Base-by-base conservation (phyloP, 805 yeast genomes). In the Candida schatavii region DNA sequence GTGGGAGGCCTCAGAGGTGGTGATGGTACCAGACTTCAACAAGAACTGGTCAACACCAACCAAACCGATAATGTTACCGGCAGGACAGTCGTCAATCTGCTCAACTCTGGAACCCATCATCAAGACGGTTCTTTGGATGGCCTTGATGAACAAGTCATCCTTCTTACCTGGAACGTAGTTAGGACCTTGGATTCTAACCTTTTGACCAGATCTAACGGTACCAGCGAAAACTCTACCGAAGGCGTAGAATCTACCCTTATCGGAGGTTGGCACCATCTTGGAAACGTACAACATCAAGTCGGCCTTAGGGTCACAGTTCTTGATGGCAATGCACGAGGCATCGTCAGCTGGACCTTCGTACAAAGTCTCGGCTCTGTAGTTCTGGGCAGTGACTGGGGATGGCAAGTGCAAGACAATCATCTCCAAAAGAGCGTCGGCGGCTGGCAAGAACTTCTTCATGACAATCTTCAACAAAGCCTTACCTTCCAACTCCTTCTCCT, bases 231-330 rank as follows among this genome's bases (percentile, higher is more conserved):
- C 98, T 83, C 99, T 93, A 77, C 99, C 99, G 80, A 91, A 93
- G 69, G 99, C 99, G 85, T 89, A 91, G 96, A 91, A 91, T 81
- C 99, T 89, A 84, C 99, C 99, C 83, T 91, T 93, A 77, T 91
- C 99, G 62, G 98, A 91, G 72, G 99, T 91, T 77, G 99, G 99
- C 61, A 91, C 98, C 99, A 91, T 91, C 96, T 91, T 91, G 77
- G 98, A 93, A 68, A 91, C 93, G 89, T 91, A 91, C 70, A 91
- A 83, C 99, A 91, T 91, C 69, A 91, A 85, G 70, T 91, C 98
- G 63, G 95, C 96, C 66, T 74, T 84, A 68, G 98, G 96, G 79
- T 91, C 97, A 85, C 99, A 91, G 83, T 86, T 84, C 81, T 85
- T 89, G 79, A 91, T 91, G 65, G 95, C 96, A 53, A 78, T 72